A percentile compares a stretch with the other conserved stretches of the same genome.
Conservation (phyloP, 176 grass and related monocot genomes). For the Phyllostachys edulis region DNA sequence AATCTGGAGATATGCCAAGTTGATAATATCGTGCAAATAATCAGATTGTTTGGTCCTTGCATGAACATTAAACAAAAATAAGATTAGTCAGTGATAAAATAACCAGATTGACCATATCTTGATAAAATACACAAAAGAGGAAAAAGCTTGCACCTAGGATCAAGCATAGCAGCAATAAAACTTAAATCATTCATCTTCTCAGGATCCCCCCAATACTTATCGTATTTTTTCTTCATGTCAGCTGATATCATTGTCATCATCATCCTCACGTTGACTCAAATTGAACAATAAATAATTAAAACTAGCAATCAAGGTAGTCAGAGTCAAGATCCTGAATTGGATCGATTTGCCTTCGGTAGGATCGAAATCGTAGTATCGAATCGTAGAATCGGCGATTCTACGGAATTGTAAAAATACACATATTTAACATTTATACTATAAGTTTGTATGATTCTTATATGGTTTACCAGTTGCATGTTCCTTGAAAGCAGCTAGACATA, state of each 20-base stretch:
- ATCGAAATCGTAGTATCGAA: no score
- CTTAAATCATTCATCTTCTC: not conserved
- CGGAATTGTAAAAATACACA: no score
- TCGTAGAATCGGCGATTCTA: no score
- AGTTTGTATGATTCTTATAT: no score
- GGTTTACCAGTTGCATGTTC: no score
- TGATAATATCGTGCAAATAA: not conserved
- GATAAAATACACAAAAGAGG: not conserved
- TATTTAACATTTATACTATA: no score
- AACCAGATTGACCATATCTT: not conserved
- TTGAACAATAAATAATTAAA: not conserved
- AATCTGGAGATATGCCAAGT: not conserved
- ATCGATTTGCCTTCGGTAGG: no score
- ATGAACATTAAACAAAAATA: not conserved
- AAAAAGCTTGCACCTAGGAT: not conserved
- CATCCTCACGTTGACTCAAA: not conserved
- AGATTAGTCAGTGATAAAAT: not conserved
- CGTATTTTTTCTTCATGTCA: not conserved
- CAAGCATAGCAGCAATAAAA: not conserved
- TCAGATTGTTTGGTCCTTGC: not conserved
- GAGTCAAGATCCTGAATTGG: no score
- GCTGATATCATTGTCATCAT: not conserved
- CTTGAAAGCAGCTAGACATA: no score
- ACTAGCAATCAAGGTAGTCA: no score
- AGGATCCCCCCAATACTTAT: not conserved